phyloP scores from a whole-genome alignment of 208 protist genomes.

The Crithidia thermophila region DNA sequence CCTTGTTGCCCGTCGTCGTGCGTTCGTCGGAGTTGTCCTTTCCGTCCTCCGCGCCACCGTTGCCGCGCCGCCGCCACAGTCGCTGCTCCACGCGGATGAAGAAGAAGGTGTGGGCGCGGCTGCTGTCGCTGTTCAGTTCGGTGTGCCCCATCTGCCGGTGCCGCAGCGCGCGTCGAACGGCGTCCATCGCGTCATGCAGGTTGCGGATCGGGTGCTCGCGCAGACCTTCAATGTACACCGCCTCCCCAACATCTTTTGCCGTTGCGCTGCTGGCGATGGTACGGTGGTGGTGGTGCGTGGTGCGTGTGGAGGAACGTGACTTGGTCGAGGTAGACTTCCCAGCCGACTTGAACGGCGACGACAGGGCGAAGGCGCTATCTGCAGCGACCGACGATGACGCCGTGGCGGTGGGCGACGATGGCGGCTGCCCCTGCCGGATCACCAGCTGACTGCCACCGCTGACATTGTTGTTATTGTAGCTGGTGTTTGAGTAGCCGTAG shows the following conservation, averaged over 20 bases:
- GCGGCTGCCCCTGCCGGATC: constrained; percentile 8
- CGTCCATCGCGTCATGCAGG: constrained; percentile 44
- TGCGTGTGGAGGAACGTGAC: background rate
- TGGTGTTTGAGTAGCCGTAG: background rate
- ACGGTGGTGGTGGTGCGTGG: background rate
- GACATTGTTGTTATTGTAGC: background rate
- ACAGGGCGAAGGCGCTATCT: too few relatives aligned
- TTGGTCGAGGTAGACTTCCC: background rate
- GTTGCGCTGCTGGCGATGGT: background rate
- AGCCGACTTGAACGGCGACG: background rate
- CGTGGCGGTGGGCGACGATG: background rate
- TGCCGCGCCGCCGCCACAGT: constrained; percentile 2
- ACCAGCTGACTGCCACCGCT: background rate
- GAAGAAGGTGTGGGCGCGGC: constrained; percentile 88
- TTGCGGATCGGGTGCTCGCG: constrained; percentile 37
- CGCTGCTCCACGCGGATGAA: constrained; percentile 52
- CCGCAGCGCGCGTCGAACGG: constrained; percentile 35
- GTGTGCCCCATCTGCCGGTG: constrained; percentile 69
- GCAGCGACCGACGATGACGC: too few relatives aligned
- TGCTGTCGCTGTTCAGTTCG: constrained; percentile 84
- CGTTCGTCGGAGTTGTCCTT: background rate
- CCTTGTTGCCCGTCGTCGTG: background rate
- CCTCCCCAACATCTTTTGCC: constrained; percentile 9
- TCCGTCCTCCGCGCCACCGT: background rate
- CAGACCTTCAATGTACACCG: constrained; percentile 57